Evolutionary conservation across 164 flowering plant genomes (phyloP).

Genomic region (Protea cynaroides): DNA sequence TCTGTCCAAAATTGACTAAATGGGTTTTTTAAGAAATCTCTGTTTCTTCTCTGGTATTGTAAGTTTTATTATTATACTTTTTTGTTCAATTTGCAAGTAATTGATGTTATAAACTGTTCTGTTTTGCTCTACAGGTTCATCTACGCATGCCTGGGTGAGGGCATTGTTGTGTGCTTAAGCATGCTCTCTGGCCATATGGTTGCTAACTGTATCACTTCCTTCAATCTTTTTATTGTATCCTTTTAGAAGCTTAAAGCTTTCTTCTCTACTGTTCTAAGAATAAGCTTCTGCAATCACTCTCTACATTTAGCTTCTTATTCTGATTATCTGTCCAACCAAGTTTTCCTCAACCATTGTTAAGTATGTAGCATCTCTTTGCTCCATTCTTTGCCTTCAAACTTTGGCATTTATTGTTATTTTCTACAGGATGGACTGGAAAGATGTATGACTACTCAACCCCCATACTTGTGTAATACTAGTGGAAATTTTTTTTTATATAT

Average conservation of each 20-base stretch:
- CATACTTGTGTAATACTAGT: neutral
- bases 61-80: too few species aligned
- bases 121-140: conserved; percentile 51
- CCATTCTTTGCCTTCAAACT: conserved; percentile 28
- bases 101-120: neutral
- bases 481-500: neutral
- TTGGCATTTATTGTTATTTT: conserved; percentile 27
- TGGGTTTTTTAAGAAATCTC: too few species aligned
- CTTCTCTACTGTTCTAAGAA: too few species aligned
- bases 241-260: conserved; percentile 11
- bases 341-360: conserved; percentile 26
- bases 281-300: neutral
- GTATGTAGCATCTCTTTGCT: conserved; percentile 30
- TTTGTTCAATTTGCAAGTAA: neutral
- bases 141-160: conserved; percentile 37
- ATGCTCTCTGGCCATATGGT: conserved; percentile 36
- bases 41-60: neutral
- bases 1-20: too few species aligned
- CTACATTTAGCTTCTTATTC: neutral
- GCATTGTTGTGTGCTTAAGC: conserved; percentile 45
- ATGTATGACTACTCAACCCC: conserved; percentile 19
- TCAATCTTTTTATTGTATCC: conserved; percentile 40
- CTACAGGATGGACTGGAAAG: conserved; percentile 35
- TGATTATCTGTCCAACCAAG: neutral
- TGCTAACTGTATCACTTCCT: conserved; percentile 23